A percentile compares a stretch with the other conserved stretches of the same genome.
phyloP scores from a whole-genome alignment of 768 basidiomycete species.

The Mycena latifolia region DNA sequence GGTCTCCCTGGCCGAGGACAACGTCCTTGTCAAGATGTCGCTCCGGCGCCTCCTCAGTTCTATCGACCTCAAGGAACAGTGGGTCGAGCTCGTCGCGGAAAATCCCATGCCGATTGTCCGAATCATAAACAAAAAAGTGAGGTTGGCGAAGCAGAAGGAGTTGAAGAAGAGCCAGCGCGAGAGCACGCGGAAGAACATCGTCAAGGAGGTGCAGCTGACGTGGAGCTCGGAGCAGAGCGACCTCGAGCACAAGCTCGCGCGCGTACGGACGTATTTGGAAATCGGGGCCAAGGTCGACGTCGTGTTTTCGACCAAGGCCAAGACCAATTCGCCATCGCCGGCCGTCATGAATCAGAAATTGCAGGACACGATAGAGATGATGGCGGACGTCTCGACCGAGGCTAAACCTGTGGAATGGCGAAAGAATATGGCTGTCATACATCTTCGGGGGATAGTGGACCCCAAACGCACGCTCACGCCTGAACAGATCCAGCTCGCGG shows the following conservation, averaged over 20 bases:
- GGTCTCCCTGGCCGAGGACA: slow-evolving; percentile 64
- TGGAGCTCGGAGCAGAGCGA: slow-evolving; percentile 76
- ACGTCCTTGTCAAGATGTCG: slow-evolving; percentile 50
- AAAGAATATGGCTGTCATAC: slow-evolving; percentile 53
- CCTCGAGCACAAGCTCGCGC: slow-evolving; percentile 73
- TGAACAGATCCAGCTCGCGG: neutral
- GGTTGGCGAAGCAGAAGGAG: slow-evolving; percentile 52
- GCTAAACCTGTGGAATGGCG: slow-evolving; percentile 60
- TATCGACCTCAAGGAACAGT: slow-evolving; percentile 54
- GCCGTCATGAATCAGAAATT: slow-evolving; percentile 59
- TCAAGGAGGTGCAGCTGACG: slow-evolving; percentile 80
- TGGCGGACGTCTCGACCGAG: slow-evolving; percentile 67
- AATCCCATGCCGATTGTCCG: slow-evolving; percentile 71
- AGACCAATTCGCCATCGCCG: slow-evolving; percentile 50
- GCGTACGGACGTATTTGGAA: slow-evolving; percentile 67
- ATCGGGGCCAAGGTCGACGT: slow-evolving; percentile 72
- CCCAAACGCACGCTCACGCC: slow-evolving; percentile 25
- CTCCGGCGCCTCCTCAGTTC: slow-evolving; percentile 60
- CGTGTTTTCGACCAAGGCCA: slow-evolving; percentile 63
- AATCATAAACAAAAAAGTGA: slow-evolving; percentile 61
- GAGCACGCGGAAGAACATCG: slow-evolving; percentile 44
- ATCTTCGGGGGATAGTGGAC: slow-evolving; percentile 53
- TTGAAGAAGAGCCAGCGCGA: slow-evolving; percentile 52
- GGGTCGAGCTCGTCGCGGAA: slow-evolving; percentile 67
- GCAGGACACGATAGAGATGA: slow-evolving; percentile 52